Conservation (phyloP, 140 eudicot species). For the Artemisia princeps region DNA sequence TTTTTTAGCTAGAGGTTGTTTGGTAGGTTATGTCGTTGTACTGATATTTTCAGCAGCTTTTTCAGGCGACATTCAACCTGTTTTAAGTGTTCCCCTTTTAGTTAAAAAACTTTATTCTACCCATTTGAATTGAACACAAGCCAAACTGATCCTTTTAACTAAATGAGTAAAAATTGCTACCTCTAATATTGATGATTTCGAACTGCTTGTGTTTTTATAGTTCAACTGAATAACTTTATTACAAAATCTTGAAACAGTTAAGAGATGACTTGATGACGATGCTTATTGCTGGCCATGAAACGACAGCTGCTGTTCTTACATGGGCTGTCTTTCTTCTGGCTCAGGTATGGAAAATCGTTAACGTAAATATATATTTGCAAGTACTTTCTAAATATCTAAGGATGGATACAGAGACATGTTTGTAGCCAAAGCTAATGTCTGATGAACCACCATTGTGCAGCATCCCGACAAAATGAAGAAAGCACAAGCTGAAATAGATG, state of each 20-base stretch:
- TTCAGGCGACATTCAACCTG: too few relatives aligned
- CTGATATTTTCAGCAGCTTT: too few relatives aligned
- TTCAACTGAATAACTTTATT: neutral
- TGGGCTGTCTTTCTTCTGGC: constrained; percentile 94
- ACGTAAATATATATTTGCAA: too few relatives aligned
- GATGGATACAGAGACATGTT: too few relatives aligned
- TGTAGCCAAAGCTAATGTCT: constrained; percentile 1
- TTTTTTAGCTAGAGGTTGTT: too few relatives aligned
- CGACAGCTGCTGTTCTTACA: constrained; percentile 96
- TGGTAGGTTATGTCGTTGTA: too few relatives aligned
- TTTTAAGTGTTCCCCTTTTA: too few relatives aligned
- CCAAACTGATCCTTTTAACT: neutral
- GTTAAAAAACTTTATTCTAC: too few relatives aligned
- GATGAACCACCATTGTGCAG: constrained; percentile 37
- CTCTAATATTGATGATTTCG: too few relatives aligned
- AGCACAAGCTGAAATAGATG: constrained; percentile 87
- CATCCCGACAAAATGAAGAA: constrained; percentile 85
- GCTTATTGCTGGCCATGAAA: constrained; percentile 99
- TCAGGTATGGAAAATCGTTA: constrained; percentile 40
- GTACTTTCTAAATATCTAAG: too few relatives aligned
- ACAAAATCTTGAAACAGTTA: constrained; percentile 39
- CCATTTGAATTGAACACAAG: neutral
- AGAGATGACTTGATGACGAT: constrained; percentile 97
- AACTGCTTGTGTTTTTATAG: neutral
- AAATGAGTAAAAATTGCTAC: too few relatives aligned